These are phyloP conservation scores for Teunomyces stri DNA, from an alignment of 805 yeast genomes.

Conservation along the genomic window DNA sequence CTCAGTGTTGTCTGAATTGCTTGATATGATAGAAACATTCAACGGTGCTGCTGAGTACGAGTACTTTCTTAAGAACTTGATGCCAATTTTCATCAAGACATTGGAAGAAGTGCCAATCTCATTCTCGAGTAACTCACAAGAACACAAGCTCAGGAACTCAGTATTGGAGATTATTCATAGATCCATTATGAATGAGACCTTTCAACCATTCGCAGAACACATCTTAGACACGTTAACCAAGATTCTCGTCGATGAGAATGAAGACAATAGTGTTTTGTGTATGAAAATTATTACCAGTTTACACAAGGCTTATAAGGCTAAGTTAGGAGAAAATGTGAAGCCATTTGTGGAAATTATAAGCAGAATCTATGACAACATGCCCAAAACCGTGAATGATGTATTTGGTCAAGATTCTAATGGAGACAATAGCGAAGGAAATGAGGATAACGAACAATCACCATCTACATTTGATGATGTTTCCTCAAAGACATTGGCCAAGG, in stretches of 20 bases:
- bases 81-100: slow-evolving; percentile 67
- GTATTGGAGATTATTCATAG: slow-evolving; percentile 78
- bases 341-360: slow-evolving; percentile 76
- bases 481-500: slow-evolving; percentile 54
- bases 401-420: slow-evolving; percentile 34
- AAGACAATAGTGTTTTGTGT: slow-evolving; percentile 90
- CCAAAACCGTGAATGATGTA: slow-evolving; percentile 66
- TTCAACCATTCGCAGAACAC: slow-evolving; percentile 64
- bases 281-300: slow-evolving; percentile 83
- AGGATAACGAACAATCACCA: slow-evolving; percentile 29
- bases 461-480: slow-evolving; percentile 32
- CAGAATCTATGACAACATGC: slow-evolving; percentile 76
- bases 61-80: slow-evolving; percentile 61
- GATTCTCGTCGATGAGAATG: slow-evolving; percentile 75
- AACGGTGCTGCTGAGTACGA: slow-evolving; percentile 81
- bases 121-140: slow-evolving; percentile 61
- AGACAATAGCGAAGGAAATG: slow-evolving; percentile 7
- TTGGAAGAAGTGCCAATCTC: slow-evolving; percentile 72
- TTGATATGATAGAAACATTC: slow-evolving; percentile 84
- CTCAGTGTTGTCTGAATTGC: slow-evolving; percentile 71
- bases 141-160: slow-evolving; percentile 74
- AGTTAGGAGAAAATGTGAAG: slow-evolving; percentile 66
- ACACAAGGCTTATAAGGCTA: slow-evolving; percentile 78
- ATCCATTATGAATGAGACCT: slow-evolving; percentile 76
- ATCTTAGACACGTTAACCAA: slow-evolving; percentile 59